Base-by-base conservation (phyloP, 2,329 filamentous ascomycete species). In the Nannizziopsis arthrosporioides region DNA sequence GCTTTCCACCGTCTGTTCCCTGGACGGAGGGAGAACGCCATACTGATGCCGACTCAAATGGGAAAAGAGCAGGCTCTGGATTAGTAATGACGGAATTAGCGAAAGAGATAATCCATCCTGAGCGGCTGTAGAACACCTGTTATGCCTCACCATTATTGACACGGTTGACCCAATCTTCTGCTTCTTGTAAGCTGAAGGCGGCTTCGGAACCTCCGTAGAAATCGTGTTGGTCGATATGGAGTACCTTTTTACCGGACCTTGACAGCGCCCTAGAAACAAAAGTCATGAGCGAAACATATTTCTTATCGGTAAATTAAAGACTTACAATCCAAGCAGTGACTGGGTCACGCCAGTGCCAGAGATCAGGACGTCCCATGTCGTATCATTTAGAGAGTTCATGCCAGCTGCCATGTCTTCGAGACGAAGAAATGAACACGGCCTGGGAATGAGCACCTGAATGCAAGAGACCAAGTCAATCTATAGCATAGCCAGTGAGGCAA, bases 201-300 rank as follows among this genome's bases (percentile, higher is more conserved):
- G 90, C 88, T 62, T 94, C 87, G 35, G 81, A 65, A 46, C 84
- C 85, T 59, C 90, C 90, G 68, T 96, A 96, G 67, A 86, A 94
- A 53, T 81, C 75, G 69, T 94, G 89, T 54, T 78, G 76, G 63
- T 96, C 90, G 63, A 95, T 72, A 64, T 96, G 90, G 51, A 96
- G 77, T 56, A 95, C 78, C 59, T 86, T 92, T 73, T 94, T 94
- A 63, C 81, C 82, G 53, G 88, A 94, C 61, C 89, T 83, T 57
- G 90, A 96, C 59, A 96, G 76, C 60, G 90, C 84, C 76, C 90
- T 96, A 75, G 56, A 54, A 35, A 32, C 8, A 12, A 10, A 12
- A 22, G 17, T 45, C n/a, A 35, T 27, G 14, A 30, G 10, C 27
- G 9, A 9, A 32, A 37, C 18, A 15, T 9, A 38, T 15, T 10